A percentile compares a stretch with the other conserved stretches of the same genome.
phyloP scores from a whole-genome alignment of 2,329 filamentous ascomycete species.

The Phoma sp. region DNA sequence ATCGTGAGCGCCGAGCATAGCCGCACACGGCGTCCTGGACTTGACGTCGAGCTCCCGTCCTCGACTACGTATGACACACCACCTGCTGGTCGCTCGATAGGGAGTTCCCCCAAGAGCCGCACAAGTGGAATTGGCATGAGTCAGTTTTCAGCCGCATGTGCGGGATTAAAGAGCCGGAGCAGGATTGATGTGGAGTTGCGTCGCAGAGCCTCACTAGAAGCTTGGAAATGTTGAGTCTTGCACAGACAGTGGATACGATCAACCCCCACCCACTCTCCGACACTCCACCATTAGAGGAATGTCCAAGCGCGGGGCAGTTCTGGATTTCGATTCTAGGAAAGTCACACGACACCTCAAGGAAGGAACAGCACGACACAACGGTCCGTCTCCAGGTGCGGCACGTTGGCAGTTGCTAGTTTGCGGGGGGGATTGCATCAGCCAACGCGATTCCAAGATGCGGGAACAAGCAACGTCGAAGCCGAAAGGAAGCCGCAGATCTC shows the following conservation, averaged over 20 bases:
- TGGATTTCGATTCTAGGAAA: not conserved
- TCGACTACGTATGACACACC: not conserved
- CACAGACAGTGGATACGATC: conserved; percentile 12
- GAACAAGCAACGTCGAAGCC: conserved; percentile 5
- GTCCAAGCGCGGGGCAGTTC: conserved; percentile 1
- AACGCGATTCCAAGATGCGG: not conserved
- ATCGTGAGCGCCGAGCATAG: conserved; percentile 1
- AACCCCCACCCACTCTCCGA: conserved; percentile 5
- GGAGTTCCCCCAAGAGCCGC: conserved; percentile 3
- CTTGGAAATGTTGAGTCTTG: conserved; percentile 18
- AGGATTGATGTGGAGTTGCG: conserved; percentile 17
- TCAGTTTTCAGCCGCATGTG: conserved; percentile 19
- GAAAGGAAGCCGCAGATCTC: conserved; percentile 6
- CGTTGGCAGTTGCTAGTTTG: conserved; percentile 16
- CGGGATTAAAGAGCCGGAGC: conserved; percentile 18
- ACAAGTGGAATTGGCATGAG: conserved; percentile 10
- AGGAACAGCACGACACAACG: conserved; percentile 8
- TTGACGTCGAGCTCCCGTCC: not conserved
- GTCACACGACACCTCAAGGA: conserved; percentile 11
- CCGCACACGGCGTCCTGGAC: not conserved
- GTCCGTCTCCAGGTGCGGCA: conserved; percentile 5
- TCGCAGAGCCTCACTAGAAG: conserved; percentile 21
- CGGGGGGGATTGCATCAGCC: conserved; percentile 15
- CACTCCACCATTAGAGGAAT: not conserved
- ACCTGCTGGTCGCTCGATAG: conserved; percentile 1